Evolutionary conservation across 225 moss, liverwort and hornwort species (phyloP).

Genomic region (Physcomitrium patens): DNA sequence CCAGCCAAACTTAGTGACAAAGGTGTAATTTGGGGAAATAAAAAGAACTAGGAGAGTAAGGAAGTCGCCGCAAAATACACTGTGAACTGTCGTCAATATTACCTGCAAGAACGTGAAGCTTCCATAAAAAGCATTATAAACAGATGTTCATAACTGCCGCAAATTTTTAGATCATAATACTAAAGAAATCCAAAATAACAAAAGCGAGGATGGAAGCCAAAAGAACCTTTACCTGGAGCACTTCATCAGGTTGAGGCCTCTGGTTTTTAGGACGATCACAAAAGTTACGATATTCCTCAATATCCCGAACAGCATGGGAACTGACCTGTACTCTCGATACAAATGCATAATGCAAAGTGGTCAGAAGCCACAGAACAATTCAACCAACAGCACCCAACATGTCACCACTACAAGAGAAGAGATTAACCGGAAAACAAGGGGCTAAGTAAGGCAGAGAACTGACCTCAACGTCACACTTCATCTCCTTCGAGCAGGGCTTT

Average conservation of each 20-base stretch:
- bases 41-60: background rate
- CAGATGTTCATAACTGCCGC: background rate
- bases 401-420: background rate
- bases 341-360: background rate
- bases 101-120: background rate
- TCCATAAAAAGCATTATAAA: background rate
- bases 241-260: constrained; percentile 69
- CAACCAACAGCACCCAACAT: background rate
- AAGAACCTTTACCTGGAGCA: constrained; percentile 54
- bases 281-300: constrained; percentile 82
- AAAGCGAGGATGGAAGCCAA: constrained; percentile 7
- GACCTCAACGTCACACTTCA: constrained; percentile 90
- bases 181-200: background rate
- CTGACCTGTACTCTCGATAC: constrained; percentile 56
- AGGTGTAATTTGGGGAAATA: background rate
- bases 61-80: constrained; percentile 8
- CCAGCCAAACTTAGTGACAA: background rate
- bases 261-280: constrained; percentile 73
- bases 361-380: background rate
- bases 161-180: background rate
- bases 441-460: background rate
- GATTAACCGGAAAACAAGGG: constrained; percentile 1
- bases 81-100: background rate
- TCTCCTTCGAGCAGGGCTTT: constrained; percentile 84
- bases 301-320: constrained; percentile 79